These are phyloP conservation scores for Colletotrichum sp. DNA, from an alignment of 2,329 filamentous ascomycete genomes.

Conservation along the genomic window DNA sequence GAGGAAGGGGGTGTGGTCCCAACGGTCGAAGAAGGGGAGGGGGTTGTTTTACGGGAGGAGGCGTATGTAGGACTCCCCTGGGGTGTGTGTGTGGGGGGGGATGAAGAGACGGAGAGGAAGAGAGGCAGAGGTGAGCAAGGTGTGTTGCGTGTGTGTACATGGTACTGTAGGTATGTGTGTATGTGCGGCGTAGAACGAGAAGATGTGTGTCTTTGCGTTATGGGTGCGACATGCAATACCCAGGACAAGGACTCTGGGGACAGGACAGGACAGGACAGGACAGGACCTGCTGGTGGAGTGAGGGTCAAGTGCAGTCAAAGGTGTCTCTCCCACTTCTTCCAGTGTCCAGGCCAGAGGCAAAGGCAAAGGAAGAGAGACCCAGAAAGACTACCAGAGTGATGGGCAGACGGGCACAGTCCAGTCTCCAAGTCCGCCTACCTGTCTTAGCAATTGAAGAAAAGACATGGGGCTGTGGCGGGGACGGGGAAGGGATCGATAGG, in stretches of 20 bases:
- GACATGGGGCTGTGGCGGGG: slow-evolving; percentile 29
- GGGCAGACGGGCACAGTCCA: slow-evolving; percentile 4
- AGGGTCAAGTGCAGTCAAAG: neutral
- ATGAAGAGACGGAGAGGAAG: neutral
- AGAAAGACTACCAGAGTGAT: neutral
- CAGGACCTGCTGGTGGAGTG: neutral
- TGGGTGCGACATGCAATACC: neutral
- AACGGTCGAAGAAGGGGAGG: neutral
- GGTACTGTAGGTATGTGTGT: neutral
- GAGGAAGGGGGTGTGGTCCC: slow-evolving; percentile 1
- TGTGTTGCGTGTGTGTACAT: neutral
- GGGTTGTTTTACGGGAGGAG: neutral
- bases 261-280: neutral
- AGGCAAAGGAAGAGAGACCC: neutral
- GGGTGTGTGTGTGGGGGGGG: neutral
- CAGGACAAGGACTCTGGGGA: neutral
- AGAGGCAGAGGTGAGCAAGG: neutral
- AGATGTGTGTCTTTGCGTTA: neutral
- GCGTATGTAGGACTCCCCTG: neutral
- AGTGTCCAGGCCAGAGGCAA: neutral
- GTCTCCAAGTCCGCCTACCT: neutral
- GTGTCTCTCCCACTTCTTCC: neutral
- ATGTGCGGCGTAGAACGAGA: neutral
- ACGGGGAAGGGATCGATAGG: slow-evolving; percentile 34
- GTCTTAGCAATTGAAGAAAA: slow-evolving; percentile 8